Evolutionary conservation across 805 yeast genomes (phyloP), one percentile per base, ranked within the genome.

Genomic region (Myxozyma geophila): DNA sequence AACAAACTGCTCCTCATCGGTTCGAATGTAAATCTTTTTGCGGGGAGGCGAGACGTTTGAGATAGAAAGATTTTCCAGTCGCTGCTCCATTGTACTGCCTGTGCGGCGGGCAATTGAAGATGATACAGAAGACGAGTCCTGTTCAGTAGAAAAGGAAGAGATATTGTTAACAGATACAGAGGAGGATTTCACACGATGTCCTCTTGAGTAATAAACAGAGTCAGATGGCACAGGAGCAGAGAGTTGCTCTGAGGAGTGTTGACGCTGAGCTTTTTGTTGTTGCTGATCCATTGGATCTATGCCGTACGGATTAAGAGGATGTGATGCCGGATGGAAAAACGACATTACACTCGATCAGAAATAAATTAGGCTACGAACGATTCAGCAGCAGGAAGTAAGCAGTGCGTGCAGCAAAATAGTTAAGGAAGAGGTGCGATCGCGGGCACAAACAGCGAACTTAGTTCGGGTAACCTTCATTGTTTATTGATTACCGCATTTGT

Each of bases 1-100:
- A 7, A 67, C 68, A 46, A 64, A 57, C 44, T 60, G 63, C 47
- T 64, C 68, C 44, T 64, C 67, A 12, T 64, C 68, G 17, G 60
- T 62, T 28, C 68, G 60, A 7, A 64, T 59, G 47, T 54, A 64
- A 19, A 64, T 58, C 46, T 64, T 64, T 53, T 53, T 50, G n/a
- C 58, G 49, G 12, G 58, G 49, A 33, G 58, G 58, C 19, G 58
- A 54, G 12, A 23, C 50, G 35, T 19, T 15, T 19, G 50, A 19
- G 7, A 33, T 3, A 12, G 50, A 15, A 28, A 10, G 13, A 35
- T 9, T 19, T 9, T 46, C 50, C 3, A 46, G 21, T 12, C 21
- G 21, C 21, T 15, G 17, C 10, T 43, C 47, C 21, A 15, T 13
- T 13, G 9, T 15, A 21, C 48, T 43, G 21, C 19, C 19, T 7